Evolutionary conservation across 805 yeast species (phyloP), one percentile per base, ranked within the genome.

Genomic region (Starmerella lactis-condensi): DNA sequence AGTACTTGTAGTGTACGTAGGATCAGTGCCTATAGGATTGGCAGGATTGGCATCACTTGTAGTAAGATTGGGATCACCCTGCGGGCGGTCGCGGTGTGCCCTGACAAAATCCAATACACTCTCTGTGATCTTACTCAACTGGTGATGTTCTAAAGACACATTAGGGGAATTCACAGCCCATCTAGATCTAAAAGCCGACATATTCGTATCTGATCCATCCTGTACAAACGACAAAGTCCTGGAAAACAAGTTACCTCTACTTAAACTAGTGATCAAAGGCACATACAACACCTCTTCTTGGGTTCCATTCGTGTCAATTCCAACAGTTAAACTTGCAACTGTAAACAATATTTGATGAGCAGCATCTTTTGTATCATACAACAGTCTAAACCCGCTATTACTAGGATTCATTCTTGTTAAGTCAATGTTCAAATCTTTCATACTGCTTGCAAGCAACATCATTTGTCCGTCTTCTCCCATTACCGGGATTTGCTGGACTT

Each of bases 301-400:
- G 9, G 40, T 31, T 6, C 37, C 40, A 21, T 48, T 51, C 9
- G 34, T 35, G 20, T 46, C 51, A 14, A 57, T 26, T 11, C 58
- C 60, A 22, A 55, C 42, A 8, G 48, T 48, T 19, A 54, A 28
- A 3, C 60, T 50, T 11, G 53, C 46, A 3, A 52, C 39, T 9
- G 56, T 41, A 28, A 53, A 36, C 8, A 54, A 44, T 7, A 55
- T 50, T 41, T 58, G 62, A 36, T 58, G 62, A 4, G 62, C 61
- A n/a, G 44, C 34, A 24, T 54, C 60, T 14, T 37, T 44, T 18
- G 36, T 34, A 6, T 44, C 43, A 36, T 53, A 58, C 23, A 47
- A 38, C 37, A 58, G 44, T 38, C 53, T 47, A 42, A 57, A 59
- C 1, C 59, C 60, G 8, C 61, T 57, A 30, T 52, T 51, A 22